These are phyloP conservation scores for Fistulifera pelliculosa DNA, from an alignment of 108 stramenopile genomes.

Conservation along the genomic window DNA sequence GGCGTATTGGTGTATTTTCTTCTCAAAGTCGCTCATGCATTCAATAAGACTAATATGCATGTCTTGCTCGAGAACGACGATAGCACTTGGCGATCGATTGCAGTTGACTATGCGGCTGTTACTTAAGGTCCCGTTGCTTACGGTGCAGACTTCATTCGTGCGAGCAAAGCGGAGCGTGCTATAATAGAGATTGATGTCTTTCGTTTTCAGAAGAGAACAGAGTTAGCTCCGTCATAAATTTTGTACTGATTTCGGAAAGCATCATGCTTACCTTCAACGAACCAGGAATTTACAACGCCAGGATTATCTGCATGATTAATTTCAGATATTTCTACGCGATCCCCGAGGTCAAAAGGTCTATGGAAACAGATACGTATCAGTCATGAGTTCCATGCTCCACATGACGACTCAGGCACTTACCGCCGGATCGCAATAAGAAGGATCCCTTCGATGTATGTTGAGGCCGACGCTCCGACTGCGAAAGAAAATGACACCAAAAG, in stretches of 20 bases:
- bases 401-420: too few relatives aligned
- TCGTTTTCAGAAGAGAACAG: neutral
- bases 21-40: constrained; percentile 44
- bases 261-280: constrained; percentile 57
- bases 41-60: constrained; percentile 30
- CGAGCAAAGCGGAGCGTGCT: constrained; percentile 55
- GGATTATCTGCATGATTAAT: constrained; percentile 7
- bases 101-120: constrained; percentile 60
- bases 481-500: constrained; percentile 49
- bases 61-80: constrained; percentile 27
- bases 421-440: constrained; percentile 9
- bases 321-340: constrained; percentile 59
- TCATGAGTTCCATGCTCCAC: too few relatives aligned
- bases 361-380: too few relatives aligned
- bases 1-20: constrained; percentile 44
- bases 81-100: constrained; percentile 48
- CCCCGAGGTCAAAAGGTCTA: constrained; percentile 69
- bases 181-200: constrained; percentile 51
- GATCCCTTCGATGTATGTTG: constrained; percentile 25
- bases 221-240: neutral
- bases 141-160: constrained; percentile 65
- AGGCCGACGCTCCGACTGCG: constrained; percentile 55
- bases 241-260: too few relatives aligned
- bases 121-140: constrained; percentile 56
- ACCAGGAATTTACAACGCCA: constrained; percentile 43